Evolutionary conservation across 2,329 filamentous ascomycete species (phyloP).

Genomic region (Chaetomium olivaceum): DNA sequence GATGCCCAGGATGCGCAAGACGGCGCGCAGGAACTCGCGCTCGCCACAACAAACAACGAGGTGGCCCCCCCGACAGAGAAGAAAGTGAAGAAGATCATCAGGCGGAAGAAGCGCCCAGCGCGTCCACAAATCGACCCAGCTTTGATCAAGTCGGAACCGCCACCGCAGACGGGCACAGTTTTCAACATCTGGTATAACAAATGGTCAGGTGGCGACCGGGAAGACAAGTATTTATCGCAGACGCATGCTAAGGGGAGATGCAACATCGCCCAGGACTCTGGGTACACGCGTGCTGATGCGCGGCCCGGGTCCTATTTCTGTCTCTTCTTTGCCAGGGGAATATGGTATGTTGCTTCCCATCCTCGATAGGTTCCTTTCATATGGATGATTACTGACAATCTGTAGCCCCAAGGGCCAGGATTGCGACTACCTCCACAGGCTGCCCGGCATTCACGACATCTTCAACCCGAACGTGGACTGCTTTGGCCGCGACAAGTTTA

Average conservation of each 20-base stretch:
- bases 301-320: constrained; percentile 86
- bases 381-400: constrained; percentile 43
- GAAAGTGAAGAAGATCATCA: constrained; percentile 88
- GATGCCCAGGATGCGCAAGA: constrained; percentile 29
- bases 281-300: constrained; percentile 76
- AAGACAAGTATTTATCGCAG: constrained; percentile 85
- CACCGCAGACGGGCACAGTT: constrained; percentile 88
- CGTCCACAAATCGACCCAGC: constrained; percentile 87
- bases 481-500: constrained; percentile 90
- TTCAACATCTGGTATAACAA: constrained; percentile 99
- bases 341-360: constrained; percentile 50
- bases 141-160: constrained; percentile 78
- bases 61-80: constrained; percentile 50
- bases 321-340: constrained; percentile 81
- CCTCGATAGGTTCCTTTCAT: constrained; percentile 48
- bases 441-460: constrained; percentile 83
- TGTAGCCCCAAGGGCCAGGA: constrained; percentile 74
- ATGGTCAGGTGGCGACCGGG: constrained; percentile 92
- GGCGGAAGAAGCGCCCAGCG: constrained; percentile 86
- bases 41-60: constrained; percentile 45
- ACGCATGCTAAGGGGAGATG: constrained; percentile 81
- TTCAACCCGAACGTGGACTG: constrained; percentile 95
- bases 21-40: constrained; percentile 37
- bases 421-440: constrained; percentile 88
- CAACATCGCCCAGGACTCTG: constrained; percentile 77